Conservation (phyloP, 176 grass and related monocot species). For the Ananas comosus region DNA sequence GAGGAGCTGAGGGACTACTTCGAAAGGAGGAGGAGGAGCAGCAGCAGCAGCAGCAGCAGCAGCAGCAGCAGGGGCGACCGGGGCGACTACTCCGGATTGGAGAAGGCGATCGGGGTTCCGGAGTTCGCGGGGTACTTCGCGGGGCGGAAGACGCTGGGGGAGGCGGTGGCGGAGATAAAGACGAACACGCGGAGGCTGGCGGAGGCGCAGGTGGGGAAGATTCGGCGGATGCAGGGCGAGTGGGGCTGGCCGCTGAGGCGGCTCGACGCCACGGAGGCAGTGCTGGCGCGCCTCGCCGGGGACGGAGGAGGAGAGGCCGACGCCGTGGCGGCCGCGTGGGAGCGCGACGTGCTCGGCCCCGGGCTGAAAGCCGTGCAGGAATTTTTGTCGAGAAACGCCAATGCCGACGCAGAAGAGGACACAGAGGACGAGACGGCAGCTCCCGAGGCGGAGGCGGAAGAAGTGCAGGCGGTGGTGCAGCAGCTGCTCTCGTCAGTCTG, state of each 20-base stretch:
- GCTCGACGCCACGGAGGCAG: slow-evolving; percentile 55
- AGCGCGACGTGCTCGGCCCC: slow-evolving; percentile 53
- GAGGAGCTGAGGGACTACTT: neutral
- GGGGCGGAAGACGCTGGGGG: slow-evolving; percentile 21
- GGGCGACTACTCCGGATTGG: slow-evolving; percentile 21
- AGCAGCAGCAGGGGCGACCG: too few relatives aligned
- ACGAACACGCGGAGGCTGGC: slow-evolving; percentile 70
- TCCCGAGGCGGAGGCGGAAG: neutral
- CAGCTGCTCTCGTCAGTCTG: too few relatives aligned
- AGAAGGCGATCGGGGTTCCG: slow-evolving; percentile 72
- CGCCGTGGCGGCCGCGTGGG: slow-evolving; percentile 36
- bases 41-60: too few relatives aligned
- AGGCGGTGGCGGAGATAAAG: slow-evolving; percentile 68
- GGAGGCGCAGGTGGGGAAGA: slow-evolving; percentile 60
- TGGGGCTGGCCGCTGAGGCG: slow-evolving; percentile 65
- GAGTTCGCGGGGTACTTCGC: slow-evolving; percentile 55
- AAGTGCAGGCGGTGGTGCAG: too few relatives aligned
- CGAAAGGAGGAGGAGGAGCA: neutral
- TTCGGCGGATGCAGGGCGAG: slow-evolving; percentile 33
- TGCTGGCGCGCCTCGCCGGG: slow-evolving; percentile 36
- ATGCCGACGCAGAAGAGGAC: neutral
- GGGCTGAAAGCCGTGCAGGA: slow-evolving; percentile 36
- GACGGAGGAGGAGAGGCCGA: slow-evolving; percentile 21
- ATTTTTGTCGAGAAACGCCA: neutral
- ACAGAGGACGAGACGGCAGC: neutral